These are phyloP conservation scores for Thelonectria blattea DNA, from an alignment of 2,329 filamentous ascomycete genomes.

Conservation along the genomic window DNA sequence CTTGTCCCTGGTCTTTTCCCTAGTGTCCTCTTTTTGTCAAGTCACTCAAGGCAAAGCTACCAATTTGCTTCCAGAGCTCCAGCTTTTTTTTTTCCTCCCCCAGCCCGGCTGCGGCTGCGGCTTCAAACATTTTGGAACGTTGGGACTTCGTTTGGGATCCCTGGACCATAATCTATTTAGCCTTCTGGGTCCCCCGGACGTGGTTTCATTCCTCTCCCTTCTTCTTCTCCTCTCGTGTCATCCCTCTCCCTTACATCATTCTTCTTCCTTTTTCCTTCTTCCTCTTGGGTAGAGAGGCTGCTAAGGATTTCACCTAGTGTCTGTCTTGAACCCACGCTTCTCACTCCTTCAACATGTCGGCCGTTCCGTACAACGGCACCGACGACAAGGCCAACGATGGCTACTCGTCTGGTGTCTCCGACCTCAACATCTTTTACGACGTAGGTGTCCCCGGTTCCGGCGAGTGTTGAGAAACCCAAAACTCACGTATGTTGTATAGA, in stretches of 20 bases:
- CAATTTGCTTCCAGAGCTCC: not conserved
- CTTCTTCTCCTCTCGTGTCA: slow-evolving; percentile 20
- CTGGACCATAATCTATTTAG: slow-evolving; percentile 27
- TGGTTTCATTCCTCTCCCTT: slow-evolving; percentile 1
- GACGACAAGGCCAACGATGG: slow-evolving; percentile 56
- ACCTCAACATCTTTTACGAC: slow-evolving; percentile 87
- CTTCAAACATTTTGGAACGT: slow-evolving; percentile 17
- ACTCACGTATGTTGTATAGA: slow-evolving; percentile 49
- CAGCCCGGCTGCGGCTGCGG: slow-evolving; percentile 6
- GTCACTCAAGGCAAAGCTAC: not conserved
- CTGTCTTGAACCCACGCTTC: slow-evolving; percentile 10
- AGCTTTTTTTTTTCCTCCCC: slow-evolving; percentile 1
- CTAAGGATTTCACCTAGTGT: slow-evolving; percentile 21
- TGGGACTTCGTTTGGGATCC: not conserved
- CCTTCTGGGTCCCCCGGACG: slow-evolving; percentile 26
- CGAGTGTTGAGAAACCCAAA: not conserved
- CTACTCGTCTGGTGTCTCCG: slow-evolving; percentile 58
- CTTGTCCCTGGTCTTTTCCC: too few species aligned
- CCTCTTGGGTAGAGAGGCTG: slow-evolving; percentile 17
- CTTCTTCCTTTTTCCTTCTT: not conserved
- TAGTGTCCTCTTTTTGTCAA: not conserved
- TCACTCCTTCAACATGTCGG: slow-evolving; percentile 35
- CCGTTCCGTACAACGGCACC: slow-evolving; percentile 57
- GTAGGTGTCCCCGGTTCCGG: slow-evolving; percentile 49
- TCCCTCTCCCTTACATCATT: slow-evolving; percentile 4